A percentile compares a stretch with the other conserved stretches of the same genome.
phyloP scores from a whole-genome alignment of 257 asterid species.

The Rubia yunnanensis region DNA sequence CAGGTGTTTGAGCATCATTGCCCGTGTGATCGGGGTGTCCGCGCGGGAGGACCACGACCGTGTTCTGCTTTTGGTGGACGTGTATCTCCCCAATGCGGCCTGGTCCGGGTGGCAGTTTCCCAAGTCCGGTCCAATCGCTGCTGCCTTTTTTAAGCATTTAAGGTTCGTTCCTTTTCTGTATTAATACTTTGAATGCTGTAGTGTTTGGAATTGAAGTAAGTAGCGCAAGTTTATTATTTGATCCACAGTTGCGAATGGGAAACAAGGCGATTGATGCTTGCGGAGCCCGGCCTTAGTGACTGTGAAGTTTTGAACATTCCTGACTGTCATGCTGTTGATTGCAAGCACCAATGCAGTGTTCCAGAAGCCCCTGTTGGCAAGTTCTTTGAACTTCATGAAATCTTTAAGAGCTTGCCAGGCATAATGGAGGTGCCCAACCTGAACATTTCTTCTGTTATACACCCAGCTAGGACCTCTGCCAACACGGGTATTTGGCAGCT shows the following conservation, averaged over 20 bases:
- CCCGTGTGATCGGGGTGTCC: conserved; percentile 36
- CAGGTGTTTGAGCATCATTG: conserved; percentile 50
- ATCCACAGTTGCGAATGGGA: conserved; percentile 85
- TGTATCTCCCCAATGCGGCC: conserved; percentile 59
- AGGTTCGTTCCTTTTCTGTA: conserved; percentile 31
- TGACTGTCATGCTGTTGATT: conserved; percentile 75
- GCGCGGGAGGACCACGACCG: conserved; percentile 32
- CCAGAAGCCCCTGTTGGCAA: conserved; percentile 58
- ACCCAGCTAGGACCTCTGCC: conserved; percentile 40
- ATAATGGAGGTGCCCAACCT: conserved; percentile 40
- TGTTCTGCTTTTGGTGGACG: conserved; percentile 70
- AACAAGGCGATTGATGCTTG: conserved; percentile 52
- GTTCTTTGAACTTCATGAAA: conserved; percentile 83
- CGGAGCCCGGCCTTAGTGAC: conserved; percentile 26
- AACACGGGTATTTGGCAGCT: conserved; percentile 60
- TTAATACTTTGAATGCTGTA: background rate
- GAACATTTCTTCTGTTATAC: conserved; percentile 37
- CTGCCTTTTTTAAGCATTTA: conserved; percentile 66
- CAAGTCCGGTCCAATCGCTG: conserved; percentile 42
- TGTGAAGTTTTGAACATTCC: conserved; percentile 50
- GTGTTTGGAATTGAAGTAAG: background rate
- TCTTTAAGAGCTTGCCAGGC: conserved; percentile 71
- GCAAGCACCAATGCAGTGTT: conserved; percentile 48
- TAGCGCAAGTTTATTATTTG: background rate
- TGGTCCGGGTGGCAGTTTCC: conserved; percentile 98